Evolutionary conservation across 2,329 filamentous ascomycete genomes (phyloP), one percentile per base, ranked within the genome.

Genomic region (Periconia macrospinosa): DNA sequence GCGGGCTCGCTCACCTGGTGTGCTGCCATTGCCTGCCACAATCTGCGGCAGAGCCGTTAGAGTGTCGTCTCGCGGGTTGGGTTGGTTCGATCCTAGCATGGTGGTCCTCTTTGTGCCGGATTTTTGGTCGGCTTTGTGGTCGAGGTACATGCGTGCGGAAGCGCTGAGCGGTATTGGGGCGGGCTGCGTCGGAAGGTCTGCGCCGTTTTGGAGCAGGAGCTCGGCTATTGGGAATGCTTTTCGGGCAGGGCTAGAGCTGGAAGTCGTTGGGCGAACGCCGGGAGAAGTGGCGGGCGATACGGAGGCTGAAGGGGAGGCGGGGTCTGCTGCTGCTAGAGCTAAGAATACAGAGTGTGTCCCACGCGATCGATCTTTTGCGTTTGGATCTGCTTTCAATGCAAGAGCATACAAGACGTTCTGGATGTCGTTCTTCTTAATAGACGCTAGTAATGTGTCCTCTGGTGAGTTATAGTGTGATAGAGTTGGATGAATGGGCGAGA

Each of bases 401-500:
- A 99, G 81, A 3, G 90, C 93, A 66, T 97, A 95, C 23, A 99
- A 84, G 20, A 97, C 92, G 59, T 92, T 90, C 68, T 94, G 90
- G 51, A 99, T 91, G 69, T 99, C 92, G 72, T 97, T 97, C 75
- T 88, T 91, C 81, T 97, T 99, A 72, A 97, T 92, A 10, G 90
- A 92, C 6, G 92, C 92, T 40, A 99, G 79, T 6, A 99, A 82
- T 0, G 90, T 92, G 66, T 99, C 94, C 56, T 97, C 92, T 0
- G 93, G 80, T 0, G 88, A 91, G 2, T 82, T 80, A 70, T 90
- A 94, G 30, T 89, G 84, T 2, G 91, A 92, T 42, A 92, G 77
- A 0, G 88, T 88, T 3, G 88, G 73, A 2, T 90, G 90, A 23
- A 91, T 87, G 0, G 88, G 86, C 64, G 92, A 87, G 3, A 99